phyloP scores from a whole-genome alignment of 352 stramenopile species.

The Phytophthora podocarpi region DNA sequence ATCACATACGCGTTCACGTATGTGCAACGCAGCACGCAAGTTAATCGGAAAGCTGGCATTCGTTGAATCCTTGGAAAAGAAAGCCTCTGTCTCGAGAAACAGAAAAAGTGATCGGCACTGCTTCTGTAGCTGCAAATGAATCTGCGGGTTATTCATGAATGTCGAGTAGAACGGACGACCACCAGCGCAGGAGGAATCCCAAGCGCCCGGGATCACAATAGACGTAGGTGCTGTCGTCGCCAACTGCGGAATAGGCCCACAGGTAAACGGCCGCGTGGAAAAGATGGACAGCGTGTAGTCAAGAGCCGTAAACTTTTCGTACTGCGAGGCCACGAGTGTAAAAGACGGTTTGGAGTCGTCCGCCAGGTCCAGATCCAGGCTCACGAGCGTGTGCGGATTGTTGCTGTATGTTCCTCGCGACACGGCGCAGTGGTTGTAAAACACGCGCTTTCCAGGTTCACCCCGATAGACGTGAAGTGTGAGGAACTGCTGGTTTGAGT shows the following conservation, averaged over 20 bases:
- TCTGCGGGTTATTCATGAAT: constrained; percentile 86
- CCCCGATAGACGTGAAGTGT: constrained; percentile 91
- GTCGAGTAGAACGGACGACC: constrained; percentile 72
- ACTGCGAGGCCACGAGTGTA: constrained; percentile 92
- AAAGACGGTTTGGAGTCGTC: constrained; percentile 62
- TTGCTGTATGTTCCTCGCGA: constrained; percentile 92
- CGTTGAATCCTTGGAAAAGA: constrained; percentile 36
- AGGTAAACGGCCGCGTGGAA: constrained; percentile 78
- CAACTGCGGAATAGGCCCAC: constrained; percentile 56
- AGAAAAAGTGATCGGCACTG: constrained; percentile 51
- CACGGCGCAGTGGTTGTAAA: constrained; percentile 83
- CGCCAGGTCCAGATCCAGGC: constrained; percentile 74
- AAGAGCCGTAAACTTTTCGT: constrained; percentile 89
- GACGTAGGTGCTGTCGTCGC: constrained; percentile 38
- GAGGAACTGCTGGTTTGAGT: constrained; percentile 76
- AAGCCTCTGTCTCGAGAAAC: constrained; percentile 62
- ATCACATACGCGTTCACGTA: constrained; percentile 49
- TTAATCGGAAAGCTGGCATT: constrained; percentile 59
- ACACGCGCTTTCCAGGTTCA: constrained; percentile 68
- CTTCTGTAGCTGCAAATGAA: constrained; percentile 55
- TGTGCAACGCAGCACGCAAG: constrained; percentile 61
- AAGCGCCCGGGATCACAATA: constrained; percentile 51
- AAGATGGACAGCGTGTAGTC: constrained; percentile 91
- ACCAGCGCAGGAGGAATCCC: constrained; percentile 50
- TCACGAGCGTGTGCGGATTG: constrained; percentile 92